Base-by-base conservation (phyloP, 345 rosid species). In the Erysimum cheiranthoides region DNA sequence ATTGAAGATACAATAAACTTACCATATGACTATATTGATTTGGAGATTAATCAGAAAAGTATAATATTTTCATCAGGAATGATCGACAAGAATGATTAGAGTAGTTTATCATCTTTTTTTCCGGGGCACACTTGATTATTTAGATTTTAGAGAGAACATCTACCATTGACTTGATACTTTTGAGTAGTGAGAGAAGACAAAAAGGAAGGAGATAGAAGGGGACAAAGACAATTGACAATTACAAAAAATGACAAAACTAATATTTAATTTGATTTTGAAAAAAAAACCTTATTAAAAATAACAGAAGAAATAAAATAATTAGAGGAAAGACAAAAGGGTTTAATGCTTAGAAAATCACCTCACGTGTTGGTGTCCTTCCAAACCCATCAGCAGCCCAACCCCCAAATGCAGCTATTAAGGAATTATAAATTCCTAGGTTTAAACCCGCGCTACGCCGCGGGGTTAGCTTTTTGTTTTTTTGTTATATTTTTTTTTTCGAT, bases 91-190 rank as follows among this genome's bases (percentile, higher is more conserved):
- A 32, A 45, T 53, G 16, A 63, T 53, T 63, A 64, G 3, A 62
- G 8, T 43, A 40, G 12, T 6, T n/a, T 17, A 34, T 6, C 42
- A n/a, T 40, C 14, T 51, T 43, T 52, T 42, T 63, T n/a, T 34
- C 4, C 2, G 18, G 49, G 61, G 52, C 10, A 43, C 39, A 34
- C 40, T 54, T 73, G 25, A 31, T 45, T 65, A 6, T 43, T 18
- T 34, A 34, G 49, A 28, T 43, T 14, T 56, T 16, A 25, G 31
- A 65, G 25, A 50, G 13, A n/a, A 35, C 50, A 45, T 27, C 71
- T 36, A 54, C 65, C 78, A 73, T 54, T 56, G 71, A 42, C 70
- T 56, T 72, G 10, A 46, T 46, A 66, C 57, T 46, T 35, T 30
- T 57, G 46, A 74, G 40, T 16, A 13, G 66, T 27, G 66, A 54